Evolutionary conservation across 768 basidiomycete species (phyloP), one percentile per base, ranked within the genome.

Genomic region (Psilocybe sp.): DNA sequence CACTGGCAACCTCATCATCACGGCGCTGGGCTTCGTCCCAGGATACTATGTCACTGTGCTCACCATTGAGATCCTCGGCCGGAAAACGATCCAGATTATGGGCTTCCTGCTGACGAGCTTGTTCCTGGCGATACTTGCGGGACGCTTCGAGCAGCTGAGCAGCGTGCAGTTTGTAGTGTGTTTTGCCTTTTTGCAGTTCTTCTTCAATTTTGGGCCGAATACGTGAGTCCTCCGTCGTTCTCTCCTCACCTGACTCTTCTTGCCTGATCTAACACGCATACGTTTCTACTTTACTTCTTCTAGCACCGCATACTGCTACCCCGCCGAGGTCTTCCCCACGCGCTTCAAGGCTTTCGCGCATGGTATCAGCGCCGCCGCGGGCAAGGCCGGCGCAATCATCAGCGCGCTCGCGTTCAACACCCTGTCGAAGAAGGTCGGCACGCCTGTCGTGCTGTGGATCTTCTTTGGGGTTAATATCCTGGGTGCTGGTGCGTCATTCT

Each of bases 181-280:
- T 69, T 91, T 91, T 61, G 75, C 87, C 0, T 67, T 90, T 56
- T 69, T 89, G 18, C 86, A 87, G 73, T 87, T 87, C 72, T 87
- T 89, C 75, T 89, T 89, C 75, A 89, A 89, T 69, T 90, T 88
- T 58, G 87, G 88, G 15, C 84, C 85, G 3, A 89, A 88, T 7
- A 28, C 23, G 23, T 28, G 23, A 3, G 23, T 28, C 7, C 82
- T 78, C 47, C 40, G 34, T n/a, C 23, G 7, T 34, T 11, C 40
- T 43, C 14, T 28, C 31, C 77, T 81, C 59, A n/a, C 46, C 66
- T 59, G 0, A 47, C 18, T 28, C 20, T 11, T 36, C 15, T 18
- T 7, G 15, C n/a, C 40, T 35, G 14, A 19, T 7, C 33, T 12
- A 41, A 41, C 13, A 20, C 32, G 20, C 35, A 18, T 3, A 28